Evolutionary conservation across 495 filamentous ascomycete genomes (phyloP).

Genomic region (Penicillium canariense): DNA sequence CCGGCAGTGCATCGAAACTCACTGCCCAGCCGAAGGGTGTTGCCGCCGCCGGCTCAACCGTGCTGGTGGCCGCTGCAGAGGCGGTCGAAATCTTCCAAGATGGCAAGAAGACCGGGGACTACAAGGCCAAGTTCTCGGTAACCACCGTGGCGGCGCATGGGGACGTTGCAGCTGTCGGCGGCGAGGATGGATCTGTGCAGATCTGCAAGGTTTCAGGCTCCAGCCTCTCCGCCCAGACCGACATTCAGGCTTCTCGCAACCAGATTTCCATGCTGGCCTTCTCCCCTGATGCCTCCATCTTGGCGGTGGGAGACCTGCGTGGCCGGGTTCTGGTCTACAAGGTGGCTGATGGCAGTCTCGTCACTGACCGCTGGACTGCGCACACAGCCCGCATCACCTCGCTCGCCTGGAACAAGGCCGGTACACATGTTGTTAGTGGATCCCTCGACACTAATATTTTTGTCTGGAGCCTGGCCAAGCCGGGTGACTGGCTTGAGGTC

Average conservation of each 20-base stretch:
- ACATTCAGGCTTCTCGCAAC: slow-evolving; percentile 42
- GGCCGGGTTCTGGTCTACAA: slow-evolving; percentile 83
- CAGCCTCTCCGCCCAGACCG: slow-evolving; percentile 42
- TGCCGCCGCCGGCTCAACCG: slow-evolving; percentile 40
- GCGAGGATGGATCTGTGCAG: slow-evolving; percentile 66
- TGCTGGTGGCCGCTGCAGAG: slow-evolving; percentile 64
- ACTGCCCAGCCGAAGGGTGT: slow-evolving; percentile 62
- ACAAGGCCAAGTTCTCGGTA: slow-evolving; percentile 64
- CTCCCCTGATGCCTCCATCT: slow-evolving; percentile 65
- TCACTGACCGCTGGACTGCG: slow-evolving; percentile 76
- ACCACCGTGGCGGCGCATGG: slow-evolving; percentile 67
- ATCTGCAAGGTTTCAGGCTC: slow-evolving; percentile 62
- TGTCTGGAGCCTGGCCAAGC: slow-evolving; percentile 85
- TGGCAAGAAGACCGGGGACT: slow-evolving; percentile 53
- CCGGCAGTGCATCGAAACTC: slow-evolving; percentile 49
- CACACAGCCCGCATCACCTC: slow-evolving; percentile 84
- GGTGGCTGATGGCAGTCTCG: slow-evolving; percentile 41
- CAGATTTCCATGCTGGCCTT: slow-evolving; percentile 64
- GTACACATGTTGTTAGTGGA: slow-evolving; percentile 78
- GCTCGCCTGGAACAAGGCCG: slow-evolving; percentile 76
- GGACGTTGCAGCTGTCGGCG: slow-evolving; percentile 69
- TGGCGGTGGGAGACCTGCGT: slow-evolving; percentile 78
- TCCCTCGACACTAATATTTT: slow-evolving; percentile 86
- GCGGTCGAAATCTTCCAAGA: slow-evolving; percentile 64
- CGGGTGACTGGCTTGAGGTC: slow-evolving; percentile 74